These are phyloP conservation scores for Neurospora sp. DNA, from an alignment of 495 filamentous ascomycete genomes.

Conservation along the genomic window DNA sequence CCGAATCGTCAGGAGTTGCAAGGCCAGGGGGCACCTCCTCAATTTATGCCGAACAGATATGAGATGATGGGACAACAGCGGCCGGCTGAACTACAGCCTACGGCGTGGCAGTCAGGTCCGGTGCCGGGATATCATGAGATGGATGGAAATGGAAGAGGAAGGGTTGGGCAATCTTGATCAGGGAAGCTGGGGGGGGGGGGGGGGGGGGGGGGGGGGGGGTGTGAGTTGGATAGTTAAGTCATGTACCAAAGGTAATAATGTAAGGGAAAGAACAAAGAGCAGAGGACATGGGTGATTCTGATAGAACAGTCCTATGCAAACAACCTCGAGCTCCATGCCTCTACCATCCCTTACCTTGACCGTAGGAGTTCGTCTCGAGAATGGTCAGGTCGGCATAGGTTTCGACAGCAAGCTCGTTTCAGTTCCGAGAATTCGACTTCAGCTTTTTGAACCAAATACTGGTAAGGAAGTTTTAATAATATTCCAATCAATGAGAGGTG, in stretches of 20 bases:
- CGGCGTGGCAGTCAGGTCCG: slow-evolving; percentile 32
- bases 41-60: slow-evolving; percentile 5
- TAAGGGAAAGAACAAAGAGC: neutral
- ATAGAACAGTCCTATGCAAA: neutral
- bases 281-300: neutral
- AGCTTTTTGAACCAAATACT: neutral
- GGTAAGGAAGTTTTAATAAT: neutral
- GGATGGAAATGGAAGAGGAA: slow-evolving; percentile 16
- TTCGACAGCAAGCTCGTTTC: neutral
- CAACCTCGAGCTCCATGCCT: neutral
- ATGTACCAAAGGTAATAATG: neutral
- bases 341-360: neutral
- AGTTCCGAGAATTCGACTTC: neutral
- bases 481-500: neutral
- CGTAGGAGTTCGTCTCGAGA: neutral
- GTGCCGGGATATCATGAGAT: slow-evolving; percentile 28
- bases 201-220: no score
- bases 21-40: slow-evolving; percentile 2
- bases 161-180: slow-evolving; percentile 9
- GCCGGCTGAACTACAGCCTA: slow-evolving; percentile 15
- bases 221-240: no score
- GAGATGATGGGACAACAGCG: slow-evolving; percentile 13
- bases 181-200: no score
- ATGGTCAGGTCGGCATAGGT: neutral
- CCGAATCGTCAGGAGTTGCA: slow-evolving; percentile 5